These are phyloP conservation scores for Nigrospora sphaerica DNA, from an alignment of 2,329 filamentous ascomycete genomes.

Conservation along the genomic window DNA sequence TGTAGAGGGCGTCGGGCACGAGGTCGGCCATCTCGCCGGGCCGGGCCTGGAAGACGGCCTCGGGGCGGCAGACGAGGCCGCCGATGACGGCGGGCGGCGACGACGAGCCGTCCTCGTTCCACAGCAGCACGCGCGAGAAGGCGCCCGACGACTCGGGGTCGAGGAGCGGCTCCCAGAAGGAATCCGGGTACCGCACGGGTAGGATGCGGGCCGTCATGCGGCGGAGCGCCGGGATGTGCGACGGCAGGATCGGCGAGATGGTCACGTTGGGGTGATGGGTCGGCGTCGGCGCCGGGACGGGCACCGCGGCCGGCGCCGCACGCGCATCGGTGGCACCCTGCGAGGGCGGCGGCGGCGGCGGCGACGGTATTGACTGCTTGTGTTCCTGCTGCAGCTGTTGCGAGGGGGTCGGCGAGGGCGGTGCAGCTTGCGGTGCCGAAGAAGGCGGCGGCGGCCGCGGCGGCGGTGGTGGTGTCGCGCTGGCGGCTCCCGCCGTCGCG, in stretches of 20 bases:
- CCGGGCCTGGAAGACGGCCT: conserved; percentile 29
- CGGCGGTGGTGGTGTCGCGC: conserved; percentile 4
- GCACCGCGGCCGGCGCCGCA: conserved; percentile 11
- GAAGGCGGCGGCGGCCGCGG: conserved; percentile 3
- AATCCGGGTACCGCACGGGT: conserved; percentile 55
- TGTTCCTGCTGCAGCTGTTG: neutral
- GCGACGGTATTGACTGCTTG: conserved; percentile 4
- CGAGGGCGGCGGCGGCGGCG: conserved; percentile 8
- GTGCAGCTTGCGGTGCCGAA: too few species aligned
- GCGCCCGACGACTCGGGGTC: conserved; percentile 41
- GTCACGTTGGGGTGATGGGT: conserved; percentile 39
- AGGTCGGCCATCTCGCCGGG: conserved; percentile 10
- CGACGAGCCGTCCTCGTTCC: conserved; percentile 33
- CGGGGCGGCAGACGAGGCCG: conserved; percentile 55
- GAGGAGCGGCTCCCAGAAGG: conserved; percentile 52
- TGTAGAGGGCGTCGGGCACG: conserved; percentile 46
- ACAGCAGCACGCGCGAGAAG: conserved; percentile 55
- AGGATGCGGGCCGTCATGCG: conserved; percentile 61
- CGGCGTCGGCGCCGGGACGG: conserved; percentile 23
- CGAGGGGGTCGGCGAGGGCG: neutral
- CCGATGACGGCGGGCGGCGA: conserved; percentile 45
- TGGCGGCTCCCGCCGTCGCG: conserved; percentile 7
- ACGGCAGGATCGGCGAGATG: conserved; percentile 41
- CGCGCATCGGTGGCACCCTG: conserved; percentile 7
- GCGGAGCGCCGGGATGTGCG: conserved; percentile 51